A percentile compares a stretch with the other conserved stretches of the same genome.
Evolutionary conservation across 2,329 filamentous ascomycete genomes (phyloP).

Genomic region (Pseudocercospora vitis): DNA sequence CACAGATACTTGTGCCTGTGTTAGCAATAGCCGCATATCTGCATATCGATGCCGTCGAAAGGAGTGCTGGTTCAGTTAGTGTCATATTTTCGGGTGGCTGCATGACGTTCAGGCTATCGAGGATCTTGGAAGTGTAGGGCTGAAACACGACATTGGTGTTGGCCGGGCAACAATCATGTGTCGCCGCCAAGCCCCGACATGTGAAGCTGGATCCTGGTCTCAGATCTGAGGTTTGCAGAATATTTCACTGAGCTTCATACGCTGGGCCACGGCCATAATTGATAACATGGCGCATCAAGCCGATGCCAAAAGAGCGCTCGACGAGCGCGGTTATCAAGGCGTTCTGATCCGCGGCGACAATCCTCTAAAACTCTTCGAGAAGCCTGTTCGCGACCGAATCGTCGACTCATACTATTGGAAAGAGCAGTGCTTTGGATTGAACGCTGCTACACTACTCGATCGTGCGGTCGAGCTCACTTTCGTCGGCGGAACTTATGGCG

Average conservation of each 20-base stretch:
- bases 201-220: background rate
- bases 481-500: conserved; percentile 84
- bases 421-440: conserved; percentile 95
- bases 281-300: conserved; percentile 64
- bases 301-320: conserved; percentile 74
- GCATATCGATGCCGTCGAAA: conserved; percentile 17
- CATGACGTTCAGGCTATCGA: conserved; percentile 6
- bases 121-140: conserved; percentile 2
- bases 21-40: conserved; percentile 36
- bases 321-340: conserved; percentile 81
- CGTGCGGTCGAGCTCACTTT: conserved; percentile 81
- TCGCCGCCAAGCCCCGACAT: conserved; percentile 5
- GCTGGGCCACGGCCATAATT: too few relatives aligned
- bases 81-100: conserved; percentile 13
- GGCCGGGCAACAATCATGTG: conserved; percentile 10
- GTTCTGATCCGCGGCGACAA: conserved; percentile 84
- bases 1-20: conserved; percentile 69
- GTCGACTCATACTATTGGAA: conserved; percentile 97
- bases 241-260: too few relatives aligned
- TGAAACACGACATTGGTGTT: background rate
- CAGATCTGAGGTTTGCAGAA: too few relatives aligned
- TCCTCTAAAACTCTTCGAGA: conserved; percentile 93
- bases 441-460: conserved; percentile 77
- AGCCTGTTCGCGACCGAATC: conserved; percentile 92
- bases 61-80: conserved; percentile 14